A percentile compares a stretch with the other conserved stretches of the same genome.
These are phyloP conservation scores for Paramarasmius palmivorus DNA, from an alignment of 1,284 basidiomycete genomes.

Conservation along the genomic window DNA sequence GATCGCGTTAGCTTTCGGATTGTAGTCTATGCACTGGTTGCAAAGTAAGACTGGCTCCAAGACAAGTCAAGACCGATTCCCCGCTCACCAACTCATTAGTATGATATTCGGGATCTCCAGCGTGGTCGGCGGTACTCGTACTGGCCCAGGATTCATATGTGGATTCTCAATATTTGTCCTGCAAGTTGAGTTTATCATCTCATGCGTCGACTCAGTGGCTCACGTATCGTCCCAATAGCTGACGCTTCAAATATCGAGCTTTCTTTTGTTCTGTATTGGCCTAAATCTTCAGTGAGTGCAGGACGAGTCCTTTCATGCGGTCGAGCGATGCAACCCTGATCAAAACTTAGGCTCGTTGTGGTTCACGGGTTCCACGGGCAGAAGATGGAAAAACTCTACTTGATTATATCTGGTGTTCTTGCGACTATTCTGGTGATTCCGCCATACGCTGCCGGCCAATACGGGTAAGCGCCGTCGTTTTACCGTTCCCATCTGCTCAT, in stretches of 20 bases:
- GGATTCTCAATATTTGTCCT: conserved; percentile 22
- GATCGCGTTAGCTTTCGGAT: conserved; percentile 23
- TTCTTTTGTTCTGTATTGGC: conserved; percentile 19
- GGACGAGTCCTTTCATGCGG: background rate
- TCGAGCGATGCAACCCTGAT: background rate
- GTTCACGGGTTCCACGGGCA: conserved; percentile 21
- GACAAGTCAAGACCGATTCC: background rate
- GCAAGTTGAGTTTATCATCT: conserved; percentile 13
- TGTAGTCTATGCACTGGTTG: conserved; percentile 17
- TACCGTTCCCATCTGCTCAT: background rate
- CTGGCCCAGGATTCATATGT: conserved; percentile 16
- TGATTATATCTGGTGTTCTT: conserved; percentile 16
- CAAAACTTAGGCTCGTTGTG: conserved; percentile 20
- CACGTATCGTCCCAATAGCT: conserved; percentile 8
- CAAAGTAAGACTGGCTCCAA: conserved; percentile 17
- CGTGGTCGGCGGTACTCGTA: conserved; percentile 18
- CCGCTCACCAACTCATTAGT: conserved; percentile 10
- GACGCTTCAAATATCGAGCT: conserved; percentile 21
- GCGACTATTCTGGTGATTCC: conserved; percentile 18
- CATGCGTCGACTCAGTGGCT: background rate
- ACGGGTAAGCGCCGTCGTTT: conserved; percentile 17
- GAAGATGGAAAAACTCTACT: conserved; percentile 22
- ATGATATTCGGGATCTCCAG: conserved; percentile 21
- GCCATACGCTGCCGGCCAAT: conserved; percentile 22
- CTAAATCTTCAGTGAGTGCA: conserved; percentile 22